Evolutionary conservation across 2,329 filamentous ascomycete species (phyloP), one percentile per base, ranked within the genome.

Genomic region (Penicillium occitanis): DNA sequence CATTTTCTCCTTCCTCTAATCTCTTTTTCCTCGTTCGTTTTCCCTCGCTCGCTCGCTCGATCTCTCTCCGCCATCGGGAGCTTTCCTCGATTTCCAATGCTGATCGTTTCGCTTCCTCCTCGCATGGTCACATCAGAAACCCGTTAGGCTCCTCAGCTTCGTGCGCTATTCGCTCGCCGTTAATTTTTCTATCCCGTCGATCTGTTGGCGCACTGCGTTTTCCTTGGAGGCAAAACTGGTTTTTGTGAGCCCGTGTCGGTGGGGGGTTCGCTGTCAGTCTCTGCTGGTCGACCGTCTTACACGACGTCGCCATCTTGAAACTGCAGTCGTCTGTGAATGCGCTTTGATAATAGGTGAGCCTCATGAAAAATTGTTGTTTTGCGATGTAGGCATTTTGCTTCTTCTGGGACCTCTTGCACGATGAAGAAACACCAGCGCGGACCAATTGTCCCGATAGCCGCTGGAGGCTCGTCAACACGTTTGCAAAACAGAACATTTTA

Each of bases 301-400:
- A 22, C 25, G 19, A 37, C 50, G 64, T 58, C 48, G 64, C 48
- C 53, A 48, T 64, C 22, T 30, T 7, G 51, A 48, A 57, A 72
- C 67, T 66, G 70, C 72, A 67, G 65, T 68, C 69, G 70, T 73
- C 68, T 70, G 70, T 72, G 64, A 68, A 73, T 76, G 76, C 76
- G 76, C 76, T 77, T 77, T 77, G 71, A 71, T 73, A 68, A 72
- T 73, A 69, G 74, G 76, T 78, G 77, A 71, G 75, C 76, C 70
- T 70, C 70, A 70, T 64, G 13, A 28, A 44, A 35, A 64, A 64
- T 64, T 64, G 48, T 58, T n/a, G 40, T 58, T 46, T 63, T 57
- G 61, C 61, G 61, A 57, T 57, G 17, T 22, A 22, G 5, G 22
- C 7, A n/a, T 46, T 57, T 17, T 63, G 28, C 50, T 63, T 63